Conservation (phyloP, 306 rosid species). For the Carpinus viminea region DNA sequence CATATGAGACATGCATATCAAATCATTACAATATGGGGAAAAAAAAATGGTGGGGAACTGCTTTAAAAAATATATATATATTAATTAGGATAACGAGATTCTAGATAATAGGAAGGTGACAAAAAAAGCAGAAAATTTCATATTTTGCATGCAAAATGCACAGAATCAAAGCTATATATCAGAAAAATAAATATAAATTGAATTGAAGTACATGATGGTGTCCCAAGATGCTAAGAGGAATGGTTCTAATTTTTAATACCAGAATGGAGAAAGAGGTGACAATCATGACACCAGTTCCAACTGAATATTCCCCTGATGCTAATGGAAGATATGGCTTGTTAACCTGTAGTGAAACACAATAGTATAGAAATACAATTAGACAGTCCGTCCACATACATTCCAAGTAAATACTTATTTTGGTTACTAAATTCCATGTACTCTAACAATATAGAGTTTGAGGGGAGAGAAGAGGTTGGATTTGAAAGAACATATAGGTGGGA, state of each 20-base stretch:
- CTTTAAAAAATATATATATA: neutral
- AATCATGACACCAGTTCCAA: conserved; percentile 65
- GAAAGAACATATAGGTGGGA: too few relatives aligned
- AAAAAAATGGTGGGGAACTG: neutral
- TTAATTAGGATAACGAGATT: neutral
- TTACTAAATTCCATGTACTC: neutral
- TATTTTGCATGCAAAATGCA: neutral
- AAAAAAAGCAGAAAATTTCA: neutral
- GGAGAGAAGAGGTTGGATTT: too few relatives aligned
- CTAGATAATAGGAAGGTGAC: neutral
- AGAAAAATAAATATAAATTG: neutral
- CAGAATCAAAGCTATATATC: conserved; percentile 1
- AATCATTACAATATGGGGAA: neutral
- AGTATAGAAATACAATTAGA: conserved; percentile 21
- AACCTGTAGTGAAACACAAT: conserved; percentile 55
- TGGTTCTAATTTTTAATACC: conserved; percentile 47
- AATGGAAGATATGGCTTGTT: conserved; percentile 98
- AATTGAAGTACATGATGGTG: neutral
- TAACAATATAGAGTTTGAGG: neutral
- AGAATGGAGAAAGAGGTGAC: conserved; percentile 67
- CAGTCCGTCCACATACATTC: conserved; percentile 15
- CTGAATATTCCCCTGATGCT: conserved; percentile 95
- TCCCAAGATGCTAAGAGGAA: neutral
- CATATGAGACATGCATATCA: neutral
- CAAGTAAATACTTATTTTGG: neutral